Base-by-base conservation (phyloP, 2,329 filamentous ascomycete genomes). In the Verticillium klebahnii region DNA sequence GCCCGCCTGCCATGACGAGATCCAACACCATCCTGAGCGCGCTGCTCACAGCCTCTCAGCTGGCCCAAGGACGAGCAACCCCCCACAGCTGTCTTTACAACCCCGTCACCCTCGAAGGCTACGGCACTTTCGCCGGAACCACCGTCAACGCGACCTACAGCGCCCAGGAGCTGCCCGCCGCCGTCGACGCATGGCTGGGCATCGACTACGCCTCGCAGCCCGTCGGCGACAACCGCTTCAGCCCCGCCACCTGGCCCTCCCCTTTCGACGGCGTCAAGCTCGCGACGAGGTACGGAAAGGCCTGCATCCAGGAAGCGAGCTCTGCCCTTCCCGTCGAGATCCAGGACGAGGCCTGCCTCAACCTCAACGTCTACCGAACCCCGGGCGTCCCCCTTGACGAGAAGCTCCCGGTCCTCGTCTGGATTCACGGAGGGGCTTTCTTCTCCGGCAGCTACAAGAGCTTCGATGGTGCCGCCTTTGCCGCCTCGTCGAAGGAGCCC, bases 131-230 rank as follows among this genome's bases (percentile, higher is more conserved):
- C 64, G 66, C 70, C 15, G 77, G 78, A 6, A 77, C 71, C 5
- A 68, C 72, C 19, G 60, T 79, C 45, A 69, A 75, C 19, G 68
- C 68, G 50, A 76, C 73, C 12, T 55, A 75, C 19, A 72, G 68
- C 55, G 75, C 72, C 23, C 64, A 68, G 29, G 63, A 64, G 0
- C 69, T 80, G 2, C 69, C 72, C 9, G 64, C 64, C 2, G 62
- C 73, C 0, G 57, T 58, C 5, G 77, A 82, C 63, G 79, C 80
- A 0, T 82, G 79, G 80, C 69, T 82, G 7, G 78, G 78, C 3
- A 75, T 82, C 37, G 77, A 80, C 65, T 82, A 80, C 57, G 74
- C 80, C 0, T 68, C 69, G 1, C 76, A 78, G 31, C 78, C 77
- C 0, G 73, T 75, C 1, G 77, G 75, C 7, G 69, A 75, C 3